Conservation (phyloP, 2,329 filamentous ascomycete genomes). For the Botrytis elliptica region DNA sequence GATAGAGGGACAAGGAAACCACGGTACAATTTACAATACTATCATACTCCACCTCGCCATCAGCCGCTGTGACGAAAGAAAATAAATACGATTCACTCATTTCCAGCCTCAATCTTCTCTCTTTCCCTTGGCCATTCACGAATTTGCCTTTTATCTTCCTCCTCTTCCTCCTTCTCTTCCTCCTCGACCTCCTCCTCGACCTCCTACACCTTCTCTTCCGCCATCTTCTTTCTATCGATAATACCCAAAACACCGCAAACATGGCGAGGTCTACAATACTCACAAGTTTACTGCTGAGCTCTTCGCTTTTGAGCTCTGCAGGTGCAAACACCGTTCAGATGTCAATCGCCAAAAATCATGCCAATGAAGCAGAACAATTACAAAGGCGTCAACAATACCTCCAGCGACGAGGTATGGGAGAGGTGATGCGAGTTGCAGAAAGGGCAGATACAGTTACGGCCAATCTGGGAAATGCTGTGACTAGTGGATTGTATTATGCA, state of each 20-base stretch:
- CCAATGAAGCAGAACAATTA: slow-evolving; percentile 30
- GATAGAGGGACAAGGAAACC: background rate
- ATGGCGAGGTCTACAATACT: slow-evolving; percentile 15
- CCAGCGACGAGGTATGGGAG: slow-evolving; percentile 18
- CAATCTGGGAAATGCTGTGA: slow-evolving; percentile 49
- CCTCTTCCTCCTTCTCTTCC: background rate
- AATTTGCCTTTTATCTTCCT: background rate
- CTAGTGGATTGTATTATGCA: slow-evolving; percentile 48
- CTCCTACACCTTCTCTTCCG: background rate
- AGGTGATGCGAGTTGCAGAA: slow-evolving; percentile 10
- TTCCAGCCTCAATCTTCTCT: background rate
- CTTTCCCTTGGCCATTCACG: background rate
- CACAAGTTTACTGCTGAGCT: slow-evolving; percentile 7
- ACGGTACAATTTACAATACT: background rate
- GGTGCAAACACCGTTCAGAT: slow-evolving; percentile 26
- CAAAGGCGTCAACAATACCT: slow-evolving; percentile 23
- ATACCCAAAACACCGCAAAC: background rate
- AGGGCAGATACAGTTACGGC: slow-evolving; percentile 30
- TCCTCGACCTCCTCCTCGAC: background rate
- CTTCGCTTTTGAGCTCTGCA: slow-evolving; percentile 15
- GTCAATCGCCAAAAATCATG: slow-evolving; percentile 29
- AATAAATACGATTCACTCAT: slow-evolving; percentile 6
- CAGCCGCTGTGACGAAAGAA: background rate
- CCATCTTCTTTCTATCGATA: background rate
- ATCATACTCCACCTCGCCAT: slow-evolving; percentile 5